Conservation (phyloP, 305 asterid genomes). For the Striga hermonthica region DNA sequence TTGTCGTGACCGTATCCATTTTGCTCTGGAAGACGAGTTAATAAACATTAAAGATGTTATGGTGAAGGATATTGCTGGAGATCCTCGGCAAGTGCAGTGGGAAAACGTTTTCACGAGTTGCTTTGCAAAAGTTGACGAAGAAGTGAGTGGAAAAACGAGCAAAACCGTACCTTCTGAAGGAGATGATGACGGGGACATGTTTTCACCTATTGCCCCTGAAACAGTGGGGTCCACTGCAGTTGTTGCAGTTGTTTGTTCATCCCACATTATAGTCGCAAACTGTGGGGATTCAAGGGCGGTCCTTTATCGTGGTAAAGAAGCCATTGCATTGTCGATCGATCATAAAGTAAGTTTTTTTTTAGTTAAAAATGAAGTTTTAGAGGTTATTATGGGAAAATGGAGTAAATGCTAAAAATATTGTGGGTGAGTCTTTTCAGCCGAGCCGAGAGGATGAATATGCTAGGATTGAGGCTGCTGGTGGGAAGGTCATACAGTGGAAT, state of each 20-base stretch:
- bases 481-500: slow-evolving; percentile 97
- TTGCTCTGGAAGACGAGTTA: slow-evolving; percentile 62
- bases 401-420: neutral
- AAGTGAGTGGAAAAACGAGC: slow-evolving; percentile 51
- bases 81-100: slow-evolving; percentile 58
- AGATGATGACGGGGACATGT: neutral
- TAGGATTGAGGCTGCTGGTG: slow-evolving; percentile 93
- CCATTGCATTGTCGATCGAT: slow-evolving; percentile 73
- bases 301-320: slow-evolving; percentile 80
- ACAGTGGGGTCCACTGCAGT: slow-evolving; percentile 97
- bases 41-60: slow-evolving; percentile 37
- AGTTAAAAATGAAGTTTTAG: neutral
- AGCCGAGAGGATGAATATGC: slow-evolving; percentile 88
- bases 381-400: neutral
- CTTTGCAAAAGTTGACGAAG: slow-evolving; percentile 78
- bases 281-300: slow-evolving; percentile 98
- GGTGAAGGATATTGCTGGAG: slow-evolving; percentile 9
- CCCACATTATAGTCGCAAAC: slow-evolving; percentile 87
- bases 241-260: slow-evolving; percentile 80
- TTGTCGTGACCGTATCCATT: slow-evolving; percentile 71
- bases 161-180: too few species aligned
- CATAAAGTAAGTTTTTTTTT: slow-evolving; percentile 41
- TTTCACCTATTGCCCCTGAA: slow-evolving; percentile 65
- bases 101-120: slow-evolving; percentile 57
- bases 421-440: slow-evolving; percentile 45